phyloP scores from a whole-genome alignment of 495 filamentous ascomycete genomes.

The Lepraria neglecta region DNA sequence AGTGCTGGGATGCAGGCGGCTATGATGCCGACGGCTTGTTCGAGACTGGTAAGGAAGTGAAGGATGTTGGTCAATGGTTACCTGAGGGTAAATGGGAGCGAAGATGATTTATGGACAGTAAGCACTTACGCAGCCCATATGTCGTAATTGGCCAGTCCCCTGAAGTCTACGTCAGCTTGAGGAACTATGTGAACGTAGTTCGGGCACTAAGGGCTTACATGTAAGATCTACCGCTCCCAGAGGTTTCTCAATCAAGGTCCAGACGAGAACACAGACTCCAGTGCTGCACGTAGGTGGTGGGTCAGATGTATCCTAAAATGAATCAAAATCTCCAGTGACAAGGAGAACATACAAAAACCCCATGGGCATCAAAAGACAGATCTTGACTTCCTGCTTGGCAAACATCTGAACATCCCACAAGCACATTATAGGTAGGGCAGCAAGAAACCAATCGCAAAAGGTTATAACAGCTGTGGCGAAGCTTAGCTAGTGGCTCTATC shows the following conservation, averaged over 20 bases:
- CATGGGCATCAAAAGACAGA: neutral
- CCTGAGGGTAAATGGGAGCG: neutral
- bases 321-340: too few relatives aligned
- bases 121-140: too few relatives aligned
- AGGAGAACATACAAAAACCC: neutral
- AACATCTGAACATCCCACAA: neutral
- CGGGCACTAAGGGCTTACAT: too few relatives aligned
- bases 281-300: neutral
- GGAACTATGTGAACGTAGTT: too few relatives aligned
- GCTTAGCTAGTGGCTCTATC: too few relatives aligned
- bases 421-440: too few relatives aligned
- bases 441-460: too few relatives aligned
- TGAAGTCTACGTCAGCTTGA: neutral
- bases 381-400: neutral
- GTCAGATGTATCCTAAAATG: neutral
- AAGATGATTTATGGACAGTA: neutral
- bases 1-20: neutral
- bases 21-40: conserved; percentile 6
- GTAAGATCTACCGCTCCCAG: too few relatives aligned
- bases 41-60: neutral
- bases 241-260: too few relatives aligned
- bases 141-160: neutral
- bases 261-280: neutral
- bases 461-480: too few relatives aligned
- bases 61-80: neutral